phyloP scores from a whole-genome alignment of 2,329 filamentous ascomycete genomes.

The Epichloe elymi region DNA sequence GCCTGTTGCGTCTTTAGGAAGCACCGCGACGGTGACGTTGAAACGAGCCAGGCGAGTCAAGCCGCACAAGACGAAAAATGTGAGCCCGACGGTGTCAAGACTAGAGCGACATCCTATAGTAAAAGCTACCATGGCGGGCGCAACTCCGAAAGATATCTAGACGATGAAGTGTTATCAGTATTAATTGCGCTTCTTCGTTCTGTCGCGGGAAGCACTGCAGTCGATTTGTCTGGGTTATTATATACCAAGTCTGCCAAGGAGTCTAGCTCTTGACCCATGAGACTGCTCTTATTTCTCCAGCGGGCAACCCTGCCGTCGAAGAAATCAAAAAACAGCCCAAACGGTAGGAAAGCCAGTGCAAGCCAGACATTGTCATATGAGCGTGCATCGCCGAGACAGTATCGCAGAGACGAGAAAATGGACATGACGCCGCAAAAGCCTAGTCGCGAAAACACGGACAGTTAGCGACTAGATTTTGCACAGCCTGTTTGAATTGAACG shows the following conservation, averaged over 20 bases:
- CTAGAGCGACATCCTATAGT: conserved; percentile 75
- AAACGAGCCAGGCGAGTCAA: conserved; percentile 89
- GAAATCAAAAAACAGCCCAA: conserved; percentile 94
- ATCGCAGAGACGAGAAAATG: conserved; percentile 86
- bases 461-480: not conserved
- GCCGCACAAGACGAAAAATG: conserved; percentile 89
- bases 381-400: conserved; percentile 62
- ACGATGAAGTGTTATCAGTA: conserved; percentile 1
- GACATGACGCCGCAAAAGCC: conserved; percentile 89
- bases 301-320: conserved; percentile 94
- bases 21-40: conserved; percentile 82
- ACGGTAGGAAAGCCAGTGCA: conserved; percentile 76
- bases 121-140: conserved; percentile 79
- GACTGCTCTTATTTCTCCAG: conserved; percentile 90
- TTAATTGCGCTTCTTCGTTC: not conserved
- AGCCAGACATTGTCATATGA: conserved; percentile 61
- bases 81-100: conserved; percentile 65
- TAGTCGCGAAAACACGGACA: not conserved
- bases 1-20: conserved; percentile 83
- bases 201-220: not conserved
- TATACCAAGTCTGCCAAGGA: conserved; percentile 86
- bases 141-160: conserved; percentile 89
- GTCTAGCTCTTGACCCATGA: conserved; percentile 97
- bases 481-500: not conserved
- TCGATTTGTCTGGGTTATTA: not conserved